Percentiles rank a stretch among this genome's conserved stretches.
Evolutionary conservation across 2,329 filamentous ascomycete species (phyloP).

Genomic region (Phaeoacremonium minimum): DNA sequence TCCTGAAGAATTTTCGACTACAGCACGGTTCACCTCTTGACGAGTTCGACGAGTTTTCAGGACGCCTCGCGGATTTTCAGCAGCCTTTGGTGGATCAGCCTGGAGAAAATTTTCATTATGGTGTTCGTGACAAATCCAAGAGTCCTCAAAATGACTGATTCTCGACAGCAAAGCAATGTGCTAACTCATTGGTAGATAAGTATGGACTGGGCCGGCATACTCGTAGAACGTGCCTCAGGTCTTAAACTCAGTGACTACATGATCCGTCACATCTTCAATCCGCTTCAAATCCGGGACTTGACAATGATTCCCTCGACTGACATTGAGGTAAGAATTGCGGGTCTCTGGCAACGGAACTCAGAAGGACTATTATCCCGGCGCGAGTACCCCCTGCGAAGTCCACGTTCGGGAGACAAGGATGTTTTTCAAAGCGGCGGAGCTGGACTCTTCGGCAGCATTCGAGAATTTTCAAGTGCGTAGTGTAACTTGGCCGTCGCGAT

Average conservation of each 20-base stretch:
- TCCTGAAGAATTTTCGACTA: background rate
- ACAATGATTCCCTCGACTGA: constrained; percentile 51
- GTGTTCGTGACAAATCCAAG: no score
- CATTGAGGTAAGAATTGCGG: constrained; percentile 50
- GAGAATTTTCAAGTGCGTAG: constrained; percentile 53
- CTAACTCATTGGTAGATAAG: no score
- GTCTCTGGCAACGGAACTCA: constrained; percentile 48
- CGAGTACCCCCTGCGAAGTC: constrained; percentile 46
- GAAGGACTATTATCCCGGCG: constrained; percentile 33
- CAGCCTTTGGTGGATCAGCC: background rate
- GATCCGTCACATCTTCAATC: constrained; percentile 39
- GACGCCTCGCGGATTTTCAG: background rate
- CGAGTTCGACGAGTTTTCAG: background rate
- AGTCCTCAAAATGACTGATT: no score
- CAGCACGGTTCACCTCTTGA: background rate
- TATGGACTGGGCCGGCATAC: constrained; percentile 50
- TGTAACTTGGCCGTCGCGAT: background rate
- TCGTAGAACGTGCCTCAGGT: constrained; percentile 39
- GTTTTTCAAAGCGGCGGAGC: constrained; percentile 58
- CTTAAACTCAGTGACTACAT: constrained; percentile 42
- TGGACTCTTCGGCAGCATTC: constrained; percentile 54
- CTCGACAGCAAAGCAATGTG: no score
- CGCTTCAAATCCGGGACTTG: constrained; percentile 42
- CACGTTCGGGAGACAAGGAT: constrained; percentile 28
- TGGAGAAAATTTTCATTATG: background rate